Conservation (phyloP, 345 rosid genomes). For the Physaria fendleri region DNA sequence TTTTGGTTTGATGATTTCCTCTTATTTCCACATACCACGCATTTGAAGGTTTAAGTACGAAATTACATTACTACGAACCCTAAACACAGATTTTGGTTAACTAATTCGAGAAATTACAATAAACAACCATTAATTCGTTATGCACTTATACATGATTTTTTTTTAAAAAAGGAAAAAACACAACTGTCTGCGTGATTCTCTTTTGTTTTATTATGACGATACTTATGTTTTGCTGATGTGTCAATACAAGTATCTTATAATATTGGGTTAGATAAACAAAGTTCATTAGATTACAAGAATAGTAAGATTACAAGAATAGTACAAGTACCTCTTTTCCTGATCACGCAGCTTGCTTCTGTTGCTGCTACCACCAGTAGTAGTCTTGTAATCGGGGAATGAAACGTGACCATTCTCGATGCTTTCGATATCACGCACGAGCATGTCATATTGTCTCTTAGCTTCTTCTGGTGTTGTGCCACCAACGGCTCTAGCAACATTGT, state of each 20-base stretch:
- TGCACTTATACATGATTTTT: background rate
- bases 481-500: constrained; percentile 85
- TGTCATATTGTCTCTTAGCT: constrained; percentile 74
- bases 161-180: background rate
- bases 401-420: constrained; percentile 75
- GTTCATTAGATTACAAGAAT: background rate
- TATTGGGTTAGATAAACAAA: too few relatives aligned
- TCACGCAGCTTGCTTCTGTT: constrained; percentile 29
- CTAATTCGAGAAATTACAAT: too few relatives aligned
- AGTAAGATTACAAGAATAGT: background rate
- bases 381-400: constrained; percentile 75
- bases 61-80: too few relatives aligned
- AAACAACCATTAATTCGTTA: too few relatives aligned
- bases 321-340: constrained; percentile 39
- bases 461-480: constrained; percentile 83
- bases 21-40: too few relatives aligned
- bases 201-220: constrained; percentile 23
- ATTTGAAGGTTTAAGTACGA: too few relatives aligned
- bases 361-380: constrained; percentile 30
- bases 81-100: too few relatives aligned
- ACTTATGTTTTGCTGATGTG: background rate
- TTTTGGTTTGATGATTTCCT: too few relatives aligned
- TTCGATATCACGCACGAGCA: constrained; percentile 64
- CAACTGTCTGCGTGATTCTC: constrained; percentile 6
- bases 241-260: too few relatives aligned